Evolutionary conservation across 306 rosid genomes (phyloP).

Genomic region (Vachellia pachyceras): DNA sequence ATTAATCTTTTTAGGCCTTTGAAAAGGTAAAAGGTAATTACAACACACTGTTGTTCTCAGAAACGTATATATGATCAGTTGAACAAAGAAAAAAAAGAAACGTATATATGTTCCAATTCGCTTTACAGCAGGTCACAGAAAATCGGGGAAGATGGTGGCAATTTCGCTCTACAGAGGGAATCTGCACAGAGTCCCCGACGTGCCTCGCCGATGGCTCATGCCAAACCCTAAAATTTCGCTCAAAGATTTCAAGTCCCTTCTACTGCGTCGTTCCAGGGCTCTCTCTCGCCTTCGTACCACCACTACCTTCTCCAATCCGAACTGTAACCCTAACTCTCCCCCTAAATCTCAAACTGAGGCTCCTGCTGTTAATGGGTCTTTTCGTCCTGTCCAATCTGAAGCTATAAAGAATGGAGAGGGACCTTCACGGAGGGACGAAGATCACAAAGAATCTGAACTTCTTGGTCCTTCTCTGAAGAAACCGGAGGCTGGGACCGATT

Average conservation of each 20-base stretch:
- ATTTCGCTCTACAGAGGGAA: conserved; percentile 95
- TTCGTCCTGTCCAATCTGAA: conserved; percentile 28
- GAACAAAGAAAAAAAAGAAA: background rate
- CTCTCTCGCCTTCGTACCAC: conserved; percentile 56
- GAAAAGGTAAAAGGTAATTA: too few species aligned
- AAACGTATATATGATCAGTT: too few species aligned
- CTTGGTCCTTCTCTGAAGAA: conserved; percentile 40
- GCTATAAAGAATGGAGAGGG: conserved; percentile 51
- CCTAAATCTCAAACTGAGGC: conserved; percentile 31
- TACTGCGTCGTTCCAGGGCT: conserved; percentile 79
- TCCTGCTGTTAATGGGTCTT: conserved; percentile 19
- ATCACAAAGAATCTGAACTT: conserved; percentile 33
- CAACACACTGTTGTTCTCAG: too few species aligned
- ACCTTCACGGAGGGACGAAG: conserved; percentile 47
- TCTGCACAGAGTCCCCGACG: conserved; percentile 81
- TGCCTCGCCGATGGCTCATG: conserved; percentile 88
- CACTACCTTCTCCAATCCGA: conserved; percentile 28
- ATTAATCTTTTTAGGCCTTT: too few species aligned
- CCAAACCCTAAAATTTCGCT: conserved; percentile 74
- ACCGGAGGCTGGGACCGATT: conserved; percentile 45
- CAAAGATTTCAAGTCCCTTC: conserved; percentile 75
- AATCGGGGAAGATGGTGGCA: conserved; percentile 68
- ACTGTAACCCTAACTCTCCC: background rate
- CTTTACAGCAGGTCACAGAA: too few species aligned
- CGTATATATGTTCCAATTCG: conserved; percentile 22